Conservation (phyloP, 2,329 filamentous ascomycete species). For the Scedosporium apiospermum region DNA sequence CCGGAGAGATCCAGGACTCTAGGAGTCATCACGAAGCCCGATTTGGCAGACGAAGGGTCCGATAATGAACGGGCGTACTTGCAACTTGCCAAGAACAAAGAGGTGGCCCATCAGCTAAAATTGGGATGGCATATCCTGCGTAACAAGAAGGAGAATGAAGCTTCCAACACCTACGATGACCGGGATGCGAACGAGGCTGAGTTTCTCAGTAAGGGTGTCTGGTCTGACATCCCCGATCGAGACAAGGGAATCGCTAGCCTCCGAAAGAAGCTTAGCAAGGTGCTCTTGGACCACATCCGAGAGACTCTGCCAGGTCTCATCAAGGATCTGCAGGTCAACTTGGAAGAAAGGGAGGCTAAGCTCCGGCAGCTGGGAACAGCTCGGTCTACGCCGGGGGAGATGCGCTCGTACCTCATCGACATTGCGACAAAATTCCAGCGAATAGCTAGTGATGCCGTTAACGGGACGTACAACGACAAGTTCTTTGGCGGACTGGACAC, state of each 20-base stretch:
- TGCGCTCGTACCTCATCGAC: constrained; percentile 22
- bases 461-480: constrained; percentile 20
- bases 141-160: constrained; percentile 30
- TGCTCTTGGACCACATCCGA: constrained; percentile 20
- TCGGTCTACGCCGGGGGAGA: constrained; percentile 15
- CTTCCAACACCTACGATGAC: constrained; percentile 10
- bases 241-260: constrained; percentile 21
- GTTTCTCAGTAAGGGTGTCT: constrained; percentile 21
- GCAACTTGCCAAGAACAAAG: constrained; percentile 21
- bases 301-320: constrained; percentile 17
- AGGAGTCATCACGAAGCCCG: constrained; percentile 49
- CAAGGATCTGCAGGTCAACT: constrained; percentile 16
- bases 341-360: constrained; percentile 13
- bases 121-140: constrained; percentile 46
- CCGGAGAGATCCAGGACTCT: constrained; percentile 35
- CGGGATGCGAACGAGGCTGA: constrained; percentile 21
- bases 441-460: constrained; percentile 17
- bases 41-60: constrained; percentile 27
- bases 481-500: constrained; percentile 24
- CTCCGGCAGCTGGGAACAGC: constrained; percentile 13
- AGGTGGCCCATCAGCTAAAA: constrained; percentile 19
- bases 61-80: constrained; percentile 28
- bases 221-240: constrained; percentile 18
- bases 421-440: constrained; percentile 26
- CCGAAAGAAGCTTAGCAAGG: constrained; percentile 21